Percentiles rank a stretch among this genome's conserved stretches.
phyloP scores from a whole-genome alignment of 495 filamentous ascomycete genomes.

The Podospora didyma region DNA sequence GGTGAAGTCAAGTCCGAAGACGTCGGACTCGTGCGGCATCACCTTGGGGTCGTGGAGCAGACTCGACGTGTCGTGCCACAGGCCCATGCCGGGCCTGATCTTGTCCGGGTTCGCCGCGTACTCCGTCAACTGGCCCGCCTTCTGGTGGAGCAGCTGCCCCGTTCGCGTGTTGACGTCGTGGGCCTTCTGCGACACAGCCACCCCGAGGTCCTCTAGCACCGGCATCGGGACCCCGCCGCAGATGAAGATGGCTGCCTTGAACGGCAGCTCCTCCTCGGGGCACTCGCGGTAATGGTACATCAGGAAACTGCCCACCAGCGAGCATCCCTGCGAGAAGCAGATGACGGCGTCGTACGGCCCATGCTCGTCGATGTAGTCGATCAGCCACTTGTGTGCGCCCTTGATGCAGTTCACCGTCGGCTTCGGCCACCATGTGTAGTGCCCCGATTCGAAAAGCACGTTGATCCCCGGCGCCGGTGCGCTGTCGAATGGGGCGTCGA shows the following conservation, averaged over 20 bases:
- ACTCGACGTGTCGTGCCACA: slow-evolving; percentile 28
- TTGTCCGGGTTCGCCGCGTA: slow-evolving; percentile 24
- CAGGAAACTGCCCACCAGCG: slow-evolving; percentile 45
- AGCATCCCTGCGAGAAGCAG: slow-evolving; percentile 58
- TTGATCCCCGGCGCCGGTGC: slow-evolving; percentile 50
- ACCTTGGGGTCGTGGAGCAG: slow-evolving; percentile 26
- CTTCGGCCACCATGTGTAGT: slow-evolving; percentile 44
- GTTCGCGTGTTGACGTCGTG: slow-evolving; percentile 34
- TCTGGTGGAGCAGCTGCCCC: slow-evolving; percentile 19
- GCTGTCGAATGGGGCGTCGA: slow-evolving; percentile 46
- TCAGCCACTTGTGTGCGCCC: slow-evolving; percentile 43
- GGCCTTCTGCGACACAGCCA: slow-evolving; percentile 42
- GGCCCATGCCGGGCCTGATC: slow-evolving; percentile 18
- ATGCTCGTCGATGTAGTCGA: slow-evolving; percentile 39
- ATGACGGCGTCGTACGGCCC: slow-evolving; percentile 61
- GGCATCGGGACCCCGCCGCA: slow-evolving; percentile 50
- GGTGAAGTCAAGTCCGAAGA: slow-evolving; percentile 52
- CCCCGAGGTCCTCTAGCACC: slow-evolving; percentile 48
- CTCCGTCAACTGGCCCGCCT: slow-evolving; percentile 27
- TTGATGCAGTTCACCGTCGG: slow-evolving; percentile 34
- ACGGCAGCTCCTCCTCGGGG: slow-evolving; percentile 37
- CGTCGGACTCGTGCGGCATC: slow-evolving; percentile 24
- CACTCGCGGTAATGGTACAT: slow-evolving; percentile 34
- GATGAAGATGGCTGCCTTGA: slow-evolving; percentile 58
- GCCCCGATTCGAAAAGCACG: slow-evolving; percentile 47